Evolutionary conservation across 2,329 filamentous ascomycete genomes (phyloP), one percentile per base, ranked within the genome.

Genomic region (Pezicula rhizophila): DNA sequence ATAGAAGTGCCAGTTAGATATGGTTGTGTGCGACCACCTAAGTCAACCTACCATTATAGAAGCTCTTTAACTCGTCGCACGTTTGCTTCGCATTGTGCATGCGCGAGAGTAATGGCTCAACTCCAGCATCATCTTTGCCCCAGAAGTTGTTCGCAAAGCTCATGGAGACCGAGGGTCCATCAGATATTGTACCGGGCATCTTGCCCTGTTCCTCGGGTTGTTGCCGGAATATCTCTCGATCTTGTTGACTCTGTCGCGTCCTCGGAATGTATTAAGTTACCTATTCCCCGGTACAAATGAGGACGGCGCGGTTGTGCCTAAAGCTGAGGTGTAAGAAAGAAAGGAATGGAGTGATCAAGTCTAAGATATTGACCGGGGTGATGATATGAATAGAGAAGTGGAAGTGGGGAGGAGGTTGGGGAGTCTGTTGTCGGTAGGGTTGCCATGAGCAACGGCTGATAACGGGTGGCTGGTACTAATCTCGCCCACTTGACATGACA

Each of bases 111-210:
- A 99, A 80, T 50, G 93, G 95, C 41, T 78, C 78, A 63, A 99
- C 91, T 66, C 93, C 95, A 45, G 92, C 93, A 76, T 99, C 93
- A 68, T 97, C 92, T 76, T 95, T 97, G 56, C 93, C 93, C 93
- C 93, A 99, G 70, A 99, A 99, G 68, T 99, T 99, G 74, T 99
- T 99, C 63, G 93, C 92, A 73, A 99, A 70, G 54, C 66, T 69
- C 53, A 69, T 53, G 28, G 64, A 54, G 26, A 67, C 64, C 37
- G 64, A 59, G n/a, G 65, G 65, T 31, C 60, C 60, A 50, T 66
- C 63, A 34, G 57, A 62, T 45, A 62, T 56, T 46, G 61, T 60
- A 52, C 55, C 61, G 42, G 61, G 60, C 63, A 64, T 64, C 37
- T 46, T 60, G 55, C 46, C 49, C 47, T 47, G 17, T 14, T 47